A percentile compares a stretch with the other conserved stretches of the same genome.
These are phyloP conservation scores for Lodderomyces orthopsilosis DNA, from an alignment of 1,139 yeast genomes.

Conservation along the genomic window DNA sequence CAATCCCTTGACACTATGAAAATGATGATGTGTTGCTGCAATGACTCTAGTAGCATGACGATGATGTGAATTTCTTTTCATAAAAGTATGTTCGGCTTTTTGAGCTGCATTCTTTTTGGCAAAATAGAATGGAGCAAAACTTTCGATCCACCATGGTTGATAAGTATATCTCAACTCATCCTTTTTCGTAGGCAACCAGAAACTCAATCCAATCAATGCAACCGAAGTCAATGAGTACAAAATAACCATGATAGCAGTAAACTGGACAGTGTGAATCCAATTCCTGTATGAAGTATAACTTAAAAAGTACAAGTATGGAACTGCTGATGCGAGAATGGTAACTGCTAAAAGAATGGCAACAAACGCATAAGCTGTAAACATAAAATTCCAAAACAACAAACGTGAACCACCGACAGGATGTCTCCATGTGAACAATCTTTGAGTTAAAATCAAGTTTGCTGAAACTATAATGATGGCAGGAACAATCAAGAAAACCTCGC, in stretches of 20 bases:
- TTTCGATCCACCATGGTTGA: constrained; percentile 50
- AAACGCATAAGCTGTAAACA: constrained; percentile 30
- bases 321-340: constrained; percentile 33
- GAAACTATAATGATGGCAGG: constrained; percentile 35
- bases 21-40: constrained; percentile 45
- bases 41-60: constrained; percentile 44
- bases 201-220: constrained; percentile 35
- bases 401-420: constrained; percentile 48
- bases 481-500: constrained; percentile 34
- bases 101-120: constrained; percentile 37
- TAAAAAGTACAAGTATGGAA: constrained; percentile 34
- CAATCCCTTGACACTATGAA: constrained; percentile 41
- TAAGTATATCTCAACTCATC: constrained; percentile 44
- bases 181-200: constrained; percentile 43
- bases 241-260: constrained; percentile 30
- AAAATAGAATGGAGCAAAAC: constrained; percentile 40
- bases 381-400: constrained; percentile 32
- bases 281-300: constrained; percentile 18
- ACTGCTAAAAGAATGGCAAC: constrained; percentile 31
- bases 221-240: constrained; percentile 37
- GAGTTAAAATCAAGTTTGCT: constrained; percentile 40
- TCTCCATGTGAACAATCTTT: constrained; percentile 45
- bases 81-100: constrained; percentile 40
- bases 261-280: constrained; percentile 32
- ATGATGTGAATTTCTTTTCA: constrained; percentile 44